Percentiles rank a stretch among this genome's conserved stretches.
Evolutionary conservation across 345 rosid species (phyloP).

Genomic region (Salix dunnii): DNA sequence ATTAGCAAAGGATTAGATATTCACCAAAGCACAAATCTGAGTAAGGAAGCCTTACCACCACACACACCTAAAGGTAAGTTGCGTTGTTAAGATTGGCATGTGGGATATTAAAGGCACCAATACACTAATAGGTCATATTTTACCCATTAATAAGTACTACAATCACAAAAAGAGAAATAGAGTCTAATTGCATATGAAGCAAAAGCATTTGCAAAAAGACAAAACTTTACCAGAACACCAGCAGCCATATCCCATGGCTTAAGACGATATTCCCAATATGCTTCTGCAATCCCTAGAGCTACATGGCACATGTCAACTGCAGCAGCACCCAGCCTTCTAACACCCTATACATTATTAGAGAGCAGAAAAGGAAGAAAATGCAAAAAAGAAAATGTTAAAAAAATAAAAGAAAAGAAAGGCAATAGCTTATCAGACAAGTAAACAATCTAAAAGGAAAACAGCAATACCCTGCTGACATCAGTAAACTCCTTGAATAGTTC

Average conservation of each 20-base stretch:
- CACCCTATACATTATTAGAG: slow-evolving; percentile 48
- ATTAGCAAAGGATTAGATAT: background rate
- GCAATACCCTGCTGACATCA: slow-evolving; percentile 71
- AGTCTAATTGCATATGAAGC: slow-evolving; percentile 4
- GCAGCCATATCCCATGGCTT: slow-evolving; percentile 99
- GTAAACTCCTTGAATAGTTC: slow-evolving; percentile 92
- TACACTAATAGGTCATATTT: background rate
- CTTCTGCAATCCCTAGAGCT: slow-evolving; percentile 84
- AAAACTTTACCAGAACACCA: slow-evolving; percentile 73
- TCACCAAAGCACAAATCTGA: background rate
- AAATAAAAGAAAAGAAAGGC: background rate
- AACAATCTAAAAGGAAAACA: background rate
- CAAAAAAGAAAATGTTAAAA: background rate
- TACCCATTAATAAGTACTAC: background rate
- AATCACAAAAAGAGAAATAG: background rate
- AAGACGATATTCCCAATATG: slow-evolving; percentile 92
- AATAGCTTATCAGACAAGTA: background rate
- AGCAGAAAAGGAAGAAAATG: background rate
- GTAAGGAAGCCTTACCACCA: background rate
- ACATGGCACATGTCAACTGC: slow-evolving; percentile 99
- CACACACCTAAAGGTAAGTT: background rate
- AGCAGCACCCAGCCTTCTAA: slow-evolving; percentile 95
- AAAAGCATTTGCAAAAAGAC: slow-evolving; percentile 1
- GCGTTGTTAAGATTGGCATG: background rate
- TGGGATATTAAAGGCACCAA: background rate